Conservation (phyloP, 306 rosid species). For the Pterocarpus macrocarpus region DNA sequence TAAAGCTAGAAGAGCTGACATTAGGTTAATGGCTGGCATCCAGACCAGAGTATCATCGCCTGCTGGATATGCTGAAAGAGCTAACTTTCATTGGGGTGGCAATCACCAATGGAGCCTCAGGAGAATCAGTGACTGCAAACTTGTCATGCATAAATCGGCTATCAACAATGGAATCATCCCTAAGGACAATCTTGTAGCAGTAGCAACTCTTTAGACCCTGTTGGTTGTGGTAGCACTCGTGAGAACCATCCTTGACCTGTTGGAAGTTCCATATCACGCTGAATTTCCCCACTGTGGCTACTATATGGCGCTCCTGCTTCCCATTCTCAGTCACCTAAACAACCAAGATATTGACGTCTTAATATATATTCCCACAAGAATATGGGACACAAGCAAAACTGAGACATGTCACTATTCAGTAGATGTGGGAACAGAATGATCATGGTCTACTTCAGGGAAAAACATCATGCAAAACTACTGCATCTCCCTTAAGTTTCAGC, state of each 20-base stretch:
- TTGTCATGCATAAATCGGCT: constrained; percentile 97
- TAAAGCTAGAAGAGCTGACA: constrained; percentile 50
- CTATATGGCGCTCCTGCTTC: constrained; percentile 97
- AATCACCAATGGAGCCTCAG: constrained; percentile 96
- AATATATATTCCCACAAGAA: constrained; percentile 30
- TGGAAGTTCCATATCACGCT: constrained; percentile 99
- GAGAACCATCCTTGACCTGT: constrained; percentile 90
- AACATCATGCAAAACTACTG: constrained; percentile 2
- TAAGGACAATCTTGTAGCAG: constrained; percentile 94
- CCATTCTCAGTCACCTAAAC: constrained; percentile 91
- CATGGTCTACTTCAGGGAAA: constrained; percentile 15
- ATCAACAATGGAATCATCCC: constrained; percentile 95
- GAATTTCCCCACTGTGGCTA: constrained; percentile 96
- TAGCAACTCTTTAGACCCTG: constrained; percentile 97
- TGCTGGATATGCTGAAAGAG: constrained; percentile 94
- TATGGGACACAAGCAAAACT: constrained; percentile 17
- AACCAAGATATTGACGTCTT: constrained; percentile 28
- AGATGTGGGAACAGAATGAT: constrained; percentile 4
- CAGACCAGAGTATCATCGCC: constrained; percentile 55
- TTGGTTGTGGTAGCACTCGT: constrained; percentile 88
- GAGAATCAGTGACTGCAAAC: constrained; percentile 89
- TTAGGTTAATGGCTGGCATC: constrained; percentile 31
- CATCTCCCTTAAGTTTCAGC: constrained; percentile 15
- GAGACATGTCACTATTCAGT: background rate
- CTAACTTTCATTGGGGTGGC: constrained; percentile 99